phyloP scores from a whole-genome alignment of 441 rosid genomes.

The Macaranga tanarius region DNA sequence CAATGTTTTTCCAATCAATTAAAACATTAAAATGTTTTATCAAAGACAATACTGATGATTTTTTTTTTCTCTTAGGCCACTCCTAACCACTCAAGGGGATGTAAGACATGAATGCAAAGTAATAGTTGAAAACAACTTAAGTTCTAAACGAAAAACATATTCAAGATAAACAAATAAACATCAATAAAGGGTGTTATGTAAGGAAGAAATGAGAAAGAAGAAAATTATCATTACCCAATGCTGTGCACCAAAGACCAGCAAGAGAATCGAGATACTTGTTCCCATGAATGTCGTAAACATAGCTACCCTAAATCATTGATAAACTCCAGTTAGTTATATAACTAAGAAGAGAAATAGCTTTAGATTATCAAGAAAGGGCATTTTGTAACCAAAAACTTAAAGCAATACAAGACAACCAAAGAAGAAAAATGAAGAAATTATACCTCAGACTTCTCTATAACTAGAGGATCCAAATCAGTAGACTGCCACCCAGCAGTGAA shows the following conservation, averaged over 20 bases:
- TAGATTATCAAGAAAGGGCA: neutral
- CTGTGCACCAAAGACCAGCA: constrained; percentile 99
- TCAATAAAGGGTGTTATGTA: neutral
- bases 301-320: constrained; percentile 60
- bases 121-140: neutral
- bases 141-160: neutral
- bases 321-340: constrained; percentile 21
- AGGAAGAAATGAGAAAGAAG: neutral
- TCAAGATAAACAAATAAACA: neutral
- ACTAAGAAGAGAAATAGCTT: constrained; percentile 10
- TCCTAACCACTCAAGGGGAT: neutral
- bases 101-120: neutral
- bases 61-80: neutral
- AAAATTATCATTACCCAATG: constrained; percentile 53
- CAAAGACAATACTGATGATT: too few species aligned
- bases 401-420: neutral
- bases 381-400: neutral
- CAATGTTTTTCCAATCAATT: too few species aligned
- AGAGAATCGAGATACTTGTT: constrained; percentile 90
- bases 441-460: constrained; percentile 83
- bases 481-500: constrained; percentile 96
- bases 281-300: constrained; percentile 76
- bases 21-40: too few species aligned
- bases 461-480: constrained; percentile 64
- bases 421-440: neutral